Evolutionary conservation across 2,329 filamentous ascomycete species (phyloP), one percentile per base, ranked within the genome.

Genomic region (Aureobasidium sp.): DNA sequence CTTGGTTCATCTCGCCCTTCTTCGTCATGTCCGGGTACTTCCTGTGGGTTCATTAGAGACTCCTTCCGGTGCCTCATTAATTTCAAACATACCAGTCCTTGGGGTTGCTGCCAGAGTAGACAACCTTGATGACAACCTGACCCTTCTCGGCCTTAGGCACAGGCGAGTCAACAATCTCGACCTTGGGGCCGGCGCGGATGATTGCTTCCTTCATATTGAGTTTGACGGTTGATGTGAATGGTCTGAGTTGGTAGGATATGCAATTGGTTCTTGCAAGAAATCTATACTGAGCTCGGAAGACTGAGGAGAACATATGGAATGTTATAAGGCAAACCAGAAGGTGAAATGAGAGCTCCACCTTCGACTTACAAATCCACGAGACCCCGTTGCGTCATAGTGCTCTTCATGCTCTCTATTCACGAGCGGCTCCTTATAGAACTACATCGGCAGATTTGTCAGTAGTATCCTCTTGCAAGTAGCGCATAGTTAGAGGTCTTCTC

Each of bases 121-220:
- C 66, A 47, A 68, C 64, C 52, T 69, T 69, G 62, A 68, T 69
- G 14, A 70, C 64, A 31, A 70, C 63, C 42, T 69, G 66, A 36
- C 63, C 64, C 17, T 65, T 62, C 22, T 64, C 60, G n/a, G 69
- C 55, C 58, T 66, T 63, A 3, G 69, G 69, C 37, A 70, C 64
- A 7, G 64, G 62, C 17, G 64, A 62, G 63, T 70, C 69, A 42
- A 64, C 57, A 58, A 70, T 68, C 52, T 66, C 64, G 61, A 70
- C 68, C 51, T 63, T 65, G 9, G 68, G 66, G 41, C 67, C 67
- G n/a, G 58, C 60, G 44, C 62, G 59, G 45, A 70, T 63, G 47
- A 70, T 67, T 15, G 67, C 69, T 68, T 70, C 67, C 64, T 70
- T 71, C 68, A 70, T 70, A 11, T 44, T 61, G 58, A 39, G 31